Evolutionary conservation across 768 basidiomycete genomes (phyloP), one percentile per base, ranked within the genome.

Genomic region (Calocybe indica): DNA sequence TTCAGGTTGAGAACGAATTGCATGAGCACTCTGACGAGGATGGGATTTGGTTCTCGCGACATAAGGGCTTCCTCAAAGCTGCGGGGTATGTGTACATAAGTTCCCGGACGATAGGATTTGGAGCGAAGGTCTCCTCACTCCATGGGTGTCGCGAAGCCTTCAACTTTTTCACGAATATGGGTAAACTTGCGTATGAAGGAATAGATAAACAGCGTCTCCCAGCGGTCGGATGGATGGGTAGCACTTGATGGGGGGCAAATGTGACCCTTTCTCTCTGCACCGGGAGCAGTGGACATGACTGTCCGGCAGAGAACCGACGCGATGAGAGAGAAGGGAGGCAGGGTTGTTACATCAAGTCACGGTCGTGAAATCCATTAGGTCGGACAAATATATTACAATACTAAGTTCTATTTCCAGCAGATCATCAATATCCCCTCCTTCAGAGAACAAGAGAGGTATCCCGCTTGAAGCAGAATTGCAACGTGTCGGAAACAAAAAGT

Each of bases 191-290:
- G 81, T 53, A 92, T 82, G 70, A 92, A 92, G 30, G 83, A 78
- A 64, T 89, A 92, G 34, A 92, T 79, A 65, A 90, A 92, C 54
- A 88, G 67, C 5, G 84, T 80, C 69, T 92, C 90, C 90, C 90
- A 92, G 66, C 85, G 85, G 69, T 85, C 84, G 46, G 73, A 72
- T 29, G 90, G 90, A 70, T 89, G 87, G 22, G 64, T 75, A 28
- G 85, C 87, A 59, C 70, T 74, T 13, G 86, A 80, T 52, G 76
- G 75, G 7, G 77, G 77, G 58, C 77, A 80, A 52, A 76, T 52
- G 52, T 80, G 78, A 7, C 72, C 67, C 59, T 66, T 73, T 49
- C 63, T 66, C 47, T 64, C 63, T 37, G 49, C 14, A 43, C 53
- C 59, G 14, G 54, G 45, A 40, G 62, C 53, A 53, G 59, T 55